These are phyloP conservation scores for Dictyostelium firmibasis DNA, from an alignment of 78 protist genomes.

Conservation along the genomic window DNA sequence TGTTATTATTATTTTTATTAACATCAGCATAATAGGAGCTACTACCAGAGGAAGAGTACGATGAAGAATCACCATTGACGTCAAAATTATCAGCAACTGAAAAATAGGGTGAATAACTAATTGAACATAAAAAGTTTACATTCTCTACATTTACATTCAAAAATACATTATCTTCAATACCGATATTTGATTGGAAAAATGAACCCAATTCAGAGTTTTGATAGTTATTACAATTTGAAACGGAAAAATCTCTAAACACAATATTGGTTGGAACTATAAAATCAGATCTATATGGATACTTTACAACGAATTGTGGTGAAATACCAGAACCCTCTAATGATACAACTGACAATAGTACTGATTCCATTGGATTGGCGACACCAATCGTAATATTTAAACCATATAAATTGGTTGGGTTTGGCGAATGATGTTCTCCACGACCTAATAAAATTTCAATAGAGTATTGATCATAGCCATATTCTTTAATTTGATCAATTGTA, in stretches of 20 bases:
- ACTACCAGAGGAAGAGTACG: not conserved
- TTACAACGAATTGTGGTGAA: not conserved
- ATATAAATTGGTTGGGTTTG: not conserved
- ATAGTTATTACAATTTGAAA: not conserved
- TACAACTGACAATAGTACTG: not conserved
- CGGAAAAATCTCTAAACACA: not conserved
- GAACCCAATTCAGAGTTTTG: not conserved
- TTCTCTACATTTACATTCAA: not conserved
- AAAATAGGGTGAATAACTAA: not conserved
- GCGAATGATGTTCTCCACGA: not conserved
- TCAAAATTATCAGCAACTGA: not conserved
- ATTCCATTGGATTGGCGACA: not conserved
- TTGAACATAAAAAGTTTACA: not conserved
- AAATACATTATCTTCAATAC: not conserved
- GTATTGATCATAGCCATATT: not conserved
- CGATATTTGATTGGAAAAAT: not conserved
- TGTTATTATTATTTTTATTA: no score
- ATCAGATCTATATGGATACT: not conserved
- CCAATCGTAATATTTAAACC: not conserved
- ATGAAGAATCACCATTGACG: not conserved
- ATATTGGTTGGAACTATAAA: not conserved
- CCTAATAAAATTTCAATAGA: not conserved
- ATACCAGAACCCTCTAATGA: not conserved
- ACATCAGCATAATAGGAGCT: no score
- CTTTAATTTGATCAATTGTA: not conserved